Percentiles rank a stretch among this genome's conserved stretches.
Conservation (phyloP, 192 early-diverging fungal species). For the Coemansia sp. region DNA sequence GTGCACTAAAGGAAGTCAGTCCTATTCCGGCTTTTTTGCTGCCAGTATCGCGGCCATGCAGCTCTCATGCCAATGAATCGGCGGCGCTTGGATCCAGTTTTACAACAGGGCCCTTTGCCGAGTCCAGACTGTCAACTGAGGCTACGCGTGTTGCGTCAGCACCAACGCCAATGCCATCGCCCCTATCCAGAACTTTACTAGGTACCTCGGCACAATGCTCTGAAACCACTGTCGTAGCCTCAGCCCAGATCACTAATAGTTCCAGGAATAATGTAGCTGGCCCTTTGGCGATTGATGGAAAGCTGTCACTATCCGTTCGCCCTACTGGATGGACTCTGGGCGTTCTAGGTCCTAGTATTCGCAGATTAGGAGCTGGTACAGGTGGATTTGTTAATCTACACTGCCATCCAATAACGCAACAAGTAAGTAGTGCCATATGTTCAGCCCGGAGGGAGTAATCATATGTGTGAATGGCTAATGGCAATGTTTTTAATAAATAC, state of each 20-base stretch:
- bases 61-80: not conserved
- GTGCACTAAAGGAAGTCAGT: too few relatives aligned
- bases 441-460: not conserved
- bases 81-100: not conserved
- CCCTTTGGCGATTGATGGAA: constrained; percentile 40
- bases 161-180: not conserved
- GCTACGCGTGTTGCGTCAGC: constrained; percentile 20
- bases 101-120: not conserved
- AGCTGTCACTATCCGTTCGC: constrained; percentile 38
- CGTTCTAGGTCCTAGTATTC: constrained; percentile 31
- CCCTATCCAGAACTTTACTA: not conserved
- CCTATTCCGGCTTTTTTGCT: not conserved
- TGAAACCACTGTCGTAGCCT: not conserved
- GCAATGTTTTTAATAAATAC: constrained; percentile 1
- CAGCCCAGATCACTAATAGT: not conserved
- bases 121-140: constrained; percentile 7
- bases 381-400: constrained; percentile 53
- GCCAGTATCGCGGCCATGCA: not conserved
- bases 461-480: not conserved
- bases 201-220: constrained; percentile 1
- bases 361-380: constrained; percentile 50
- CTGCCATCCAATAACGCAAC: constrained; percentile 12
- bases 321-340: constrained; percentile 44
- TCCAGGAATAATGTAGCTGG: not conserved
- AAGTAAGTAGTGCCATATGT: constrained; percentile 1